Conservation (phyloP, 345 rosid genomes). For the Limnanthes douglasii region DNA sequence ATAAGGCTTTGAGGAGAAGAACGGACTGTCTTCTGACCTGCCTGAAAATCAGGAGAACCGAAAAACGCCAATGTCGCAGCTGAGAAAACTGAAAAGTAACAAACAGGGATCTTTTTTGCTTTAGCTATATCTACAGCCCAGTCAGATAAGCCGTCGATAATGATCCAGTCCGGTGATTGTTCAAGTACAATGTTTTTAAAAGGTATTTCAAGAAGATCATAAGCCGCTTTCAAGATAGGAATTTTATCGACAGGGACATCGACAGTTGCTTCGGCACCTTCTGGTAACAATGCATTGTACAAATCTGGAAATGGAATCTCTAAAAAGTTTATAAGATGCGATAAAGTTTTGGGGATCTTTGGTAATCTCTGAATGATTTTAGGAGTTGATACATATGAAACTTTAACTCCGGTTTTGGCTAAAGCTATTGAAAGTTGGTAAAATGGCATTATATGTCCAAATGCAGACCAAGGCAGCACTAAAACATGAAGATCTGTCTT, state of each 20-base stretch:
- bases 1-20: slow-evolving; percentile 7
- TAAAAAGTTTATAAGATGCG: not conserved
- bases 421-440: not conserved
- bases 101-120: slow-evolving; percentile 7
- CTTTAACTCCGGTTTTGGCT: not conserved
- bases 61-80: not conserved
- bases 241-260: slow-evolving; percentile 1
- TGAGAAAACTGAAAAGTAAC: slow-evolving; percentile 6
- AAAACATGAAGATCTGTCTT: too few species aligned
- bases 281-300: not conserved
- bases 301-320: not conserved
- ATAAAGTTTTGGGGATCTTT: not conserved
- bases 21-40: not conserved
- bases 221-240: slow-evolving; percentile 11
- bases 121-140: slow-evolving; percentile 12
- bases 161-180: slow-evolving; percentile 11
- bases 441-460: not conserved
- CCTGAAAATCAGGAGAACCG: not conserved
- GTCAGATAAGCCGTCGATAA: slow-evolving; percentile 8
- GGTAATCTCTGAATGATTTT: not conserved
- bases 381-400: not conserved
- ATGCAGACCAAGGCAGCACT: too few species aligned
- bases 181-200: slow-evolving; percentile 5
- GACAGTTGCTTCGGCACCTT: not conserved
- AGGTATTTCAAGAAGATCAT: slow-evolving; percentile 15